Evolutionary conservation across 441 rosid genomes (phyloP).

Genomic region (Aquilaria agallochum): DNA sequence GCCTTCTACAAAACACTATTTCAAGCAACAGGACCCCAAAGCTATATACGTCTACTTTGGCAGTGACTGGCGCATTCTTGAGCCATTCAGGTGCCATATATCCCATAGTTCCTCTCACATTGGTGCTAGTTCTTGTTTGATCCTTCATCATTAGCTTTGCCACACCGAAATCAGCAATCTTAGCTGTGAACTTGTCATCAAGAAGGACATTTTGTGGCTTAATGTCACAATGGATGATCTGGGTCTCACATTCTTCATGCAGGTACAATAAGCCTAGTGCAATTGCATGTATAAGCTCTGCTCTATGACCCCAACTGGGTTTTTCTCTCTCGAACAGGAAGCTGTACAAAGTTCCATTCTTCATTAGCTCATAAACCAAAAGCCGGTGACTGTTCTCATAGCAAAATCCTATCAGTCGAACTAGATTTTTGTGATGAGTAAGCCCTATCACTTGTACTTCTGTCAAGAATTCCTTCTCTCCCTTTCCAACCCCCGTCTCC

Average conservation of each 20-base stretch:
- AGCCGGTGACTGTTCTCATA: conserved; percentile 25
- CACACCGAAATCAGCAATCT: conserved; percentile 27
- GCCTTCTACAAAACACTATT: conserved; percentile 20
- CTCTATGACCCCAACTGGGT: conserved; percentile 19
- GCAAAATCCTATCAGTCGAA: conserved; percentile 30
- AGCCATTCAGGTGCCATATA: conserved; percentile 35
- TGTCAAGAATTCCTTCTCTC: conserved; percentile 31
- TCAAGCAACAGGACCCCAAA: conserved; percentile 32
- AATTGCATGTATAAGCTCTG: conserved; percentile 18
- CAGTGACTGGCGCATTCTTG: conserved; percentile 11
- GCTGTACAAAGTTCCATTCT: conserved; percentile 14
- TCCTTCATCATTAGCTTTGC: conserved; percentile 27
- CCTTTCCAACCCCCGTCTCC: conserved; percentile 21
- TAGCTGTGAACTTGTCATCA: conserved; percentile 15
- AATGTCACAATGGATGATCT: conserved; percentile 29
- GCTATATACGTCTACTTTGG: conserved; percentile 23
- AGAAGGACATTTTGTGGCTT: conserved; percentile 30
- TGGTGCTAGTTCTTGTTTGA: conserved; percentile 24
- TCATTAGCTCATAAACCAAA: conserved; percentile 32
- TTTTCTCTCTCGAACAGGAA: conserved; percentile 20
- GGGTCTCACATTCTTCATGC: conserved; percentile 28
- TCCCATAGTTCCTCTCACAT: conserved; percentile 23
- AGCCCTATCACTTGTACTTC: conserved; percentile 33
- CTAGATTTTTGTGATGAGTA: conserved; percentile 40
- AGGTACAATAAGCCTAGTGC: conserved; percentile 26